Evolutionary conservation across 768 basidiomycete genomes (phyloP).

Genomic region (Plicaturopsis crispa): DNA sequence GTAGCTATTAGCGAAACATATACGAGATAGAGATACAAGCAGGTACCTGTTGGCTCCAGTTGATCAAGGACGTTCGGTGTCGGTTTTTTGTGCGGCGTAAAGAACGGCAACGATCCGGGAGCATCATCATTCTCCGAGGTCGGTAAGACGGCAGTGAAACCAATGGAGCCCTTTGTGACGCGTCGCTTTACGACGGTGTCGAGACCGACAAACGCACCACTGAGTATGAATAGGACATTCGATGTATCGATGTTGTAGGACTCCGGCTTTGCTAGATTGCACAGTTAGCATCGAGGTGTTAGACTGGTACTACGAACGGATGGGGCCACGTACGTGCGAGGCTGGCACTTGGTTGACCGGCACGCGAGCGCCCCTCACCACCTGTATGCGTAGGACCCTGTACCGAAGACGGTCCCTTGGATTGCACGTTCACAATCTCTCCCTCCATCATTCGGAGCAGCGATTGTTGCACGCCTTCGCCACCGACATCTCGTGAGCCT

Average conservation of each 20-base stretch:
- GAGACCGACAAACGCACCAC: constrained; percentile 91
- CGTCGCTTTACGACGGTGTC: constrained; percentile 76
- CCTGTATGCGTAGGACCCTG: constrained; percentile 37
- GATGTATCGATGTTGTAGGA: constrained; percentile 76
- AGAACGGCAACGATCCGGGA: constrained; percentile 51
- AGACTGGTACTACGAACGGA: neutral
- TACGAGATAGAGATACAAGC: neutral
- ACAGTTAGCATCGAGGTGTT: constrained; percentile 4
- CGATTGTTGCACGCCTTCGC: constrained; percentile 94
- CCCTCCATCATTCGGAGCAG: constrained; percentile 94
- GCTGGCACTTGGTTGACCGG: constrained; percentile 38
- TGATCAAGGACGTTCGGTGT: constrained; percentile 51
- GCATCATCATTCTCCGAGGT: constrained; percentile 28
- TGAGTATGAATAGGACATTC: constrained; percentile 90
- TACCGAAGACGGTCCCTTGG: constrained; percentile 45
- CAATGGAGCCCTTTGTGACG: constrained; percentile 85
- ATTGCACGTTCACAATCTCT: constrained; percentile 72
- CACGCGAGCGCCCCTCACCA: constrained; percentile 38
- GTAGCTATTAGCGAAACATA: neutral
- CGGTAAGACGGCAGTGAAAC: constrained; percentile 59
- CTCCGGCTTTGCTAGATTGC: constrained; percentile 52
- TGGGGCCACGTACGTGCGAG: constrained; percentile 19
- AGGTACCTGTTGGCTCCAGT: constrained; percentile 62
- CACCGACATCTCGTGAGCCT: constrained; percentile 81
- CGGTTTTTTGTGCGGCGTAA: constrained; percentile 64